Base-by-base conservation (phyloP, 345 rosid species). In the Hibiscus mutabilis region DNA sequence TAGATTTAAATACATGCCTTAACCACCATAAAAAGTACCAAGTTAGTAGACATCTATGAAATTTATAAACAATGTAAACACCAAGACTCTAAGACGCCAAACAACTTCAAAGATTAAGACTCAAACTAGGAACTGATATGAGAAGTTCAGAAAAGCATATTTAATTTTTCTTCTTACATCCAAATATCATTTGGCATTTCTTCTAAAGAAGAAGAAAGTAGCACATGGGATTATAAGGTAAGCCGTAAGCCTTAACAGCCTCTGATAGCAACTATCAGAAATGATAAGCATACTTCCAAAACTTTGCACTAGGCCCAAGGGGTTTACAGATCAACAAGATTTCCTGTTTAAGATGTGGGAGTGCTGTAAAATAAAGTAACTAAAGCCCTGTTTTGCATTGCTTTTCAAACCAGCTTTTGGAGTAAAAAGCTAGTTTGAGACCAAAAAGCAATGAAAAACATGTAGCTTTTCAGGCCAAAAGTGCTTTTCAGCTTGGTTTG, bases 211-310 rank as follows among this genome's bases (percentile, higher is more conserved):
- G 57, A 47, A 21, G 31, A 66, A 66, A 33, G 24, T 44, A 46
- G 70, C 24, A 49, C 42, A 27, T 27, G 40, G 53, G 25, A 21
- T 66, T 31, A 66, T 15, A 66, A 46, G 22, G 13, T 24, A 42
- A 64, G 12, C 56, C 70, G 13, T 24, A 42, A 64, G 12, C 56
- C 70, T 27, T 47, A 47, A 31, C 15, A 47, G 22, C 57, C 47
- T 66, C 70, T 8, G 24, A 42, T 47, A 66, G 37, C n/a, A 66
- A 46, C 24, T 16, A 67, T 47, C 40, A 67, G 42, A 67, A 22
- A 27, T 49, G 24, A 49, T 24, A 27, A 8, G 70, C 40, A 47
- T 47, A 2, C 35, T 49, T 47, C n/a, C 22, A 27, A 25, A 12
- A 47, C 24, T 9, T 5, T 37, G 25, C 16, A 9, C 14, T 25